Conservation (phyloP, 352 stramenopile species). For the Thalassiosira hispida region DNA sequence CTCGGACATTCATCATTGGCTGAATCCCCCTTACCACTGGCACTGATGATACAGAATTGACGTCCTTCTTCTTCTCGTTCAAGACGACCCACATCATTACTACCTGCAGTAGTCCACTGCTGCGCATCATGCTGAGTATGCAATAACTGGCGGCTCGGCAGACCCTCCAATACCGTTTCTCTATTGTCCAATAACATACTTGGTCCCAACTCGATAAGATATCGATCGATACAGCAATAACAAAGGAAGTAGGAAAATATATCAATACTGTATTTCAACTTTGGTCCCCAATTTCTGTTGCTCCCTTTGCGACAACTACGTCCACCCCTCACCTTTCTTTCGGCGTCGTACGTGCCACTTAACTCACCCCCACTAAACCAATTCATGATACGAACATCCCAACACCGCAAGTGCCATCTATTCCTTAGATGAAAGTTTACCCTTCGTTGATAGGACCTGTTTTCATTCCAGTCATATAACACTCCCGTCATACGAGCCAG, state of each 20-base stretch:
- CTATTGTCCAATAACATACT: not conserved
- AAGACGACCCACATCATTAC: too few relatives aligned
- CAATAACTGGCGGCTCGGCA: conserved; percentile 6
- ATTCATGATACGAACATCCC: conserved; percentile 14
- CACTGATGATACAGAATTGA: not conserved
- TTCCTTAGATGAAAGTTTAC: conserved; percentile 11
- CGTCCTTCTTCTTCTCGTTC: conserved; percentile 2
- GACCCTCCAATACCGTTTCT: conserved; percentile 14
- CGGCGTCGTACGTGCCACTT: not conserved
- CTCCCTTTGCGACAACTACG: not conserved
- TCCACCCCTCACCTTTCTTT: not conserved
- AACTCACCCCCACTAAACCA: conserved; percentile 16
- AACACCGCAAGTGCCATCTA: conserved; percentile 9
- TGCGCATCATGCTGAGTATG: too few relatives aligned
- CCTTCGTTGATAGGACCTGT: conserved; percentile 9
- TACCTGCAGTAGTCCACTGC: conserved; percentile 13
- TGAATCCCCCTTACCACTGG: not conserved
- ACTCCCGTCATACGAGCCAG: conserved; percentile 1
- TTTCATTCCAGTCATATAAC: conserved; percentile 14
- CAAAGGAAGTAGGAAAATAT: conserved; percentile 7
- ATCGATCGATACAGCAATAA: not conserved
- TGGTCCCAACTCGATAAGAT: not conserved
- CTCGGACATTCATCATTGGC: not conserved
- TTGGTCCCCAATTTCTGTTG: conserved; percentile 7
- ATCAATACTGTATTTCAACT: conserved; percentile 1